Evolutionary conservation across 352 stramenopile species (phyloP), one percentile per base, ranked within the genome.

Genomic region (Globisporangium sylvaticum): DNA sequence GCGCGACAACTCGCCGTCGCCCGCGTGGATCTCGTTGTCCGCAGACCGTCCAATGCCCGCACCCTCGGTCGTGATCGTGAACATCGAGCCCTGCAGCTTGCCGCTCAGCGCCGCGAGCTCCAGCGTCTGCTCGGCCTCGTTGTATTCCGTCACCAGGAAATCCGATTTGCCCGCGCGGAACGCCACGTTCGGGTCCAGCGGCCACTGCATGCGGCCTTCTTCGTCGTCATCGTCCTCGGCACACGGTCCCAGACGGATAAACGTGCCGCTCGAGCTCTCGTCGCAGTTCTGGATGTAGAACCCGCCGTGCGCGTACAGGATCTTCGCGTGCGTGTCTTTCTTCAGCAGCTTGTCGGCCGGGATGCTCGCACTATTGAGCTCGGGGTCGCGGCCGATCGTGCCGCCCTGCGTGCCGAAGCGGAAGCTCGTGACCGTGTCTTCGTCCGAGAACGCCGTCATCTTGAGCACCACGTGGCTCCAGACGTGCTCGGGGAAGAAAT

Each of bases 1-100:
- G 25, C 97, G 83, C 31, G 91, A 98, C 3, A 99, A 75, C 71
- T 99, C 97, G 46, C 95, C 85, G 66, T 99, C 97, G 50, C 94
- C 96, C 8, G 81, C 96, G 72, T 97, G 97, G 53, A 99, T 92
- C n/a, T 85, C 70, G 50, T 97, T 97, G 27, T 98, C 92, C 0
- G 87, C 86, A 25, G 90, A 95, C 0, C 91, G 76, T 0, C 91
- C 91, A 34, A 97, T 91, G 0, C 87, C 90, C 0, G 81, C 89
- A 50, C 97, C 97, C 53, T 95, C 87, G 7, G 91, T 79, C 24
- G 86, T 84, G 72, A 92, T 88, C 54, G 79, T 91, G 84, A 80
- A 98, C 76, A 79, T 83, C 18, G 74, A 80, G 9, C 87, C 87
- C 18, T 71, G 70, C 31, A 95, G 69, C 64, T 91, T 91, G 0